phyloP scores from a whole-genome alignment of 1,139 yeast genomes.

The Ashbya aceris region DNA sequence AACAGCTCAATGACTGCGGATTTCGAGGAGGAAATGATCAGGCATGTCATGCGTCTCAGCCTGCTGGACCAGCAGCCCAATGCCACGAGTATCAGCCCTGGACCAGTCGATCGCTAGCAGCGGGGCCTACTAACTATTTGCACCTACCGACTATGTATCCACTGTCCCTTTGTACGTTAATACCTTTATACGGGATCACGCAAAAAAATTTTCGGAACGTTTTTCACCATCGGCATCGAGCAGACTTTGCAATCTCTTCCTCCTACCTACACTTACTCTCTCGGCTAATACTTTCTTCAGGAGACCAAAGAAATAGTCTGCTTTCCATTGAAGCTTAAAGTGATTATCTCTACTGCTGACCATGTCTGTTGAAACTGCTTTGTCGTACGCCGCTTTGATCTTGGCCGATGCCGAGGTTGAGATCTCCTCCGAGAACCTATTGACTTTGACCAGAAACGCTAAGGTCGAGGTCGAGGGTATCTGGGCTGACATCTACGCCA shows the following conservation, averaged over 20 bases:
- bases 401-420: slow-evolving; percentile 79
- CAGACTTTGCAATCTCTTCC: slow-evolving; percentile 3
- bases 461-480: slow-evolving; percentile 58
- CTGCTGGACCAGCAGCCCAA: slow-evolving; percentile 45
- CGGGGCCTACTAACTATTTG: neutral
- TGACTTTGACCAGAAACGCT: slow-evolving; percentile 61
- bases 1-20: slow-evolving; percentile 25
- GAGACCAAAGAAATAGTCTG: slow-evolving; percentile 55
- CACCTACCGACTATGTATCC: too few relatives aligned
- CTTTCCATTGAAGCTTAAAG: slow-evolving; percentile 40
- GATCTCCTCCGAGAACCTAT: slow-evolving; percentile 68
- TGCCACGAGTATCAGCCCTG: slow-evolving; percentile 1
- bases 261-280: slow-evolving; percentile 1
- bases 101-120: neutral
- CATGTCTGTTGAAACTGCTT: slow-evolving; percentile 77
- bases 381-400: slow-evolving; percentile 83
- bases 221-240: neutral
- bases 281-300: slow-evolving; percentile 1
- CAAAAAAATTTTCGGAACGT: slow-evolving; percentile 1
- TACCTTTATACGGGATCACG: neutral
- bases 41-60: slow-evolving; percentile 71
- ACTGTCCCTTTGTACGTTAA: neutral
- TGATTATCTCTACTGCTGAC: slow-evolving; percentile 41
- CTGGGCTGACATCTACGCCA: slow-evolving; percentile 78
- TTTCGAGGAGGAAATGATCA: slow-evolving; percentile 71